Percentiles rank a stretch among this genome's conserved stretches.
These are phyloP conservation scores for Dothideomycetes sp. DNA, from an alignment of 2,329 filamentous ascomycete genomes.

Conservation along the genomic window DNA sequence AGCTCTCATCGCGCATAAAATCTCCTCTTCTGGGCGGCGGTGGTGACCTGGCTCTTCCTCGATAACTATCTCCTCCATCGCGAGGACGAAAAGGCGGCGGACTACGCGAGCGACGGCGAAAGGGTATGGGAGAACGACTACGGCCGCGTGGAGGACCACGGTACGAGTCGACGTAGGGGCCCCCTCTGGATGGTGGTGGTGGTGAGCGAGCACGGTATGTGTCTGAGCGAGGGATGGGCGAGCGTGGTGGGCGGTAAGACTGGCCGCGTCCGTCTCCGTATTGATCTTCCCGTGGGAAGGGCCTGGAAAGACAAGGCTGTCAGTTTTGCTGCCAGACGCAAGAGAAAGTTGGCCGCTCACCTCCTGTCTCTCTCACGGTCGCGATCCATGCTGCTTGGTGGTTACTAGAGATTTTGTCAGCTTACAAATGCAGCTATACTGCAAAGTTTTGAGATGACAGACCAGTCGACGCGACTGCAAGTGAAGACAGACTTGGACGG, in stretches of 20 bases:
- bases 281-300: constrained; percentile 26
- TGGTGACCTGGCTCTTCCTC: constrained; percentile 25
- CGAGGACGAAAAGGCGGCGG: constrained; percentile 22
- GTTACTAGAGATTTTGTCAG: not conserved
- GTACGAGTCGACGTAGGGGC: constrained; percentile 25
- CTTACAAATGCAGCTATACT: too few species aligned
- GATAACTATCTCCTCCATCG: constrained; percentile 27
- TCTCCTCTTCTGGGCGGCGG: constrained; percentile 24
- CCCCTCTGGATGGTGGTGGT: constrained; percentile 35
- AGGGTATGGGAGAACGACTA: constrained; percentile 20
- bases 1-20: constrained; percentile 27
- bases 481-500: too few species aligned
- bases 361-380: constrained; percentile 32
- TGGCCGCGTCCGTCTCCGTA: constrained; percentile 27
- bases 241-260: constrained; percentile 30
- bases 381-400: constrained; percentile 26
- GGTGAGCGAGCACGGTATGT: constrained; percentile 40
- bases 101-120: constrained; percentile 25
- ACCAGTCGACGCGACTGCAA: too few species aligned
- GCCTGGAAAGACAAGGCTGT: constrained; percentile 1
- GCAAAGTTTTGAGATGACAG: too few species aligned
- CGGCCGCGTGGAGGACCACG: constrained; percentile 22
- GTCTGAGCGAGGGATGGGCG: constrained; percentile 23
- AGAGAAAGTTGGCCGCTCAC: constrained; percentile 22
- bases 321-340: not conserved